Percentiles rank a stretch among this genome's conserved stretches.
Evolutionary conservation across 306 rosid species (phyloP).

Genomic region (Glycyrrhiza uralensis): DNA sequence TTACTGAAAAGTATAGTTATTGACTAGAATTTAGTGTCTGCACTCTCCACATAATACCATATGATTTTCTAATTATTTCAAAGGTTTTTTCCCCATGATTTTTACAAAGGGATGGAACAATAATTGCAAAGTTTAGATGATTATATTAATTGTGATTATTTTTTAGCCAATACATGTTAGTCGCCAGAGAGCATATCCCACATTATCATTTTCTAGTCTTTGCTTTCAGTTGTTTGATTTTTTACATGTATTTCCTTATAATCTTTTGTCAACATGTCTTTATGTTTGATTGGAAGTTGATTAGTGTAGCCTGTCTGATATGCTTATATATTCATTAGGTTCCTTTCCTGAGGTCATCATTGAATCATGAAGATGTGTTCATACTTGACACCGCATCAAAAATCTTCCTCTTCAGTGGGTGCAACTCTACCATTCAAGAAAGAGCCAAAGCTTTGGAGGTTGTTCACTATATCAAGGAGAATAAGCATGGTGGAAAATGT

Average conservation of each 20-base stretch:
- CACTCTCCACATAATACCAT: not conserved
- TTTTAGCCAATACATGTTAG: not conserved
- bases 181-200: not conserved
- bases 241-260: not conserved
- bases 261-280: not conserved
- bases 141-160: not conserved
- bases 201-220: not conserved
- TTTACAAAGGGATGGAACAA: constrained; percentile 2
- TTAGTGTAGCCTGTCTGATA: constrained; percentile 16
- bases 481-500: constrained; percentile 73
- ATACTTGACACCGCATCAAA: constrained; percentile 90
- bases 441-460: constrained; percentile 95
- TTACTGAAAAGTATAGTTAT: not conserved
- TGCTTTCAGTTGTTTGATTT: constrained; percentile 4
- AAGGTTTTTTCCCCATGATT: not conserved
- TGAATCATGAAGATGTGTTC: constrained; percentile 86
- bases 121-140: not conserved
- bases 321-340: constrained; percentile 48
- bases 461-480: constrained; percentile 83
- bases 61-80: not conserved
- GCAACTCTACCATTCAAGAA: constrained; percentile 92
- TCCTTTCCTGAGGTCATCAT: constrained; percentile 79
- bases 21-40: not conserved
- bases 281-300: constrained; percentile 12
- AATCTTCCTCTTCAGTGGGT: constrained; percentile 85